Evolutionary conservation across 2,329 filamentous ascomycete genomes (phyloP), one percentile per base, ranked within the genome.

Genomic region (Tolypocladium ovalisporum): DNA sequence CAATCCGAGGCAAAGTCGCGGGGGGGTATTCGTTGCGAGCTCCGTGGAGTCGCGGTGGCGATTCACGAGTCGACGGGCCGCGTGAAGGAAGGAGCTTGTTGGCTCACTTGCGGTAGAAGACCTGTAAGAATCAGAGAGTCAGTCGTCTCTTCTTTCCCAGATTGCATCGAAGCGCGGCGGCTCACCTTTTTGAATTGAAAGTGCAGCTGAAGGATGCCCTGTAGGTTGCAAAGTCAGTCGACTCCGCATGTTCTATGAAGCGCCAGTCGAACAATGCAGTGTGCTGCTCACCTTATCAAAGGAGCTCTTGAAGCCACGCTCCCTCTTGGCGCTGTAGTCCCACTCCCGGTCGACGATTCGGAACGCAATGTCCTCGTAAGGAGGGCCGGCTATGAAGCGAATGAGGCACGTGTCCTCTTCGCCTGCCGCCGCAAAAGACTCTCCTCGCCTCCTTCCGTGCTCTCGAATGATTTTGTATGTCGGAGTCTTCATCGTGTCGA

Each of bases 371-470:
- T 99, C 94, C 72, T 97, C 90, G 69, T 99, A 99, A 6, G 94
- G 94, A 4, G 93, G 89, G 0, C 95, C 94, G 29, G 93, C 90
- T 68, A 96, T 89, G 75, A 99, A 99, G 29, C 92, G 86, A 65
- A 99, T 96, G 60, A 99, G 78, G 72, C 94, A 99, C 1, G 93
- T 99, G 72, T 99, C 94, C 70, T 97, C 92, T 72, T 97, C 91
- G 6, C 94, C 94, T 37, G 94, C 93, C 0, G 90, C 88, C 1
- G 93, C 92, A 72, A 94, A 92, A 13, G 91, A 96, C 73, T 99
- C 89, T 29, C 94, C 94, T 59, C 90, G 84, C 69, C 89, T 88
- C 58, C 94, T 82, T 19, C 94, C 94, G 67, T 94, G 86, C 73
- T 97, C 94, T 44, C 94, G 87, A 67, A 97, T 90, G 63, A 99